Evolutionary conservation across 78 protist species (phyloP), one percentile per base, ranked within the genome.

Genomic region (Anaeramoeba ignava): DNA sequence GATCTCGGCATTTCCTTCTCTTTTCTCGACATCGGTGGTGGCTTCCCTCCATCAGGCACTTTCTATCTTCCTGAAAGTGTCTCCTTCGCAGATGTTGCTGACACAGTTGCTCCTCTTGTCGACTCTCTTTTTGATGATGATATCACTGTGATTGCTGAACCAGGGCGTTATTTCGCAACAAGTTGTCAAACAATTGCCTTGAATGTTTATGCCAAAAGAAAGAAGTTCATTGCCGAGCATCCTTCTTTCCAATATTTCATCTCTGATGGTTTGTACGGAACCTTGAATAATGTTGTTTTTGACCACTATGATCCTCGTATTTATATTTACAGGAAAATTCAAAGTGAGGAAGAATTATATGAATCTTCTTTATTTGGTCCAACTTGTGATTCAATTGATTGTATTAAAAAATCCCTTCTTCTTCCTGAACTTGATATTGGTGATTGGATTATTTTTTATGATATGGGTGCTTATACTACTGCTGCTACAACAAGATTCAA

Each of bases 251-350:
- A 8, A 3, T 79, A 79, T 3, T 79, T 3, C 33, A 2, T 79
- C 81, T 79, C 81, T 31, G 81, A 79, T 39, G 81, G 81, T 31
- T 38, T 79, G 81, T 79, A 79, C 81, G 81, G 81, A 38, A 8
- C 33, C 33, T 79, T 79, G 54, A 79, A 79, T 31, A 39, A 79
- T 39, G 33, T 2, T 39, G 81, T 79, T 3, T n/a, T n/a, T n/a
- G n/a, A n/a, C n/a, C n/a, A n/a, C n/a, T n/a, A n/a, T n/a, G n/a
- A n/a, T n/a, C n/a, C n/a, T n/a, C n/a, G n/a, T n/a, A n/a, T n/a
- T n/a, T n/a, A n/a, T n/a, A n/a, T n/a, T n/a, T n/a, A n/a, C n/a
- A n/a, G n/a, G n/a, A n/a, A n/a, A n/a, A n/a, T n/a, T n/a, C n/a
- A n/a, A n/a, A n/a, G n/a, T n/a, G 81, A 38, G 33, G 81, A 38